These are phyloP conservation scores for Brassica cretica DNA, from an alignment of 345 rosid genomes.

Conservation along the genomic window DNA sequence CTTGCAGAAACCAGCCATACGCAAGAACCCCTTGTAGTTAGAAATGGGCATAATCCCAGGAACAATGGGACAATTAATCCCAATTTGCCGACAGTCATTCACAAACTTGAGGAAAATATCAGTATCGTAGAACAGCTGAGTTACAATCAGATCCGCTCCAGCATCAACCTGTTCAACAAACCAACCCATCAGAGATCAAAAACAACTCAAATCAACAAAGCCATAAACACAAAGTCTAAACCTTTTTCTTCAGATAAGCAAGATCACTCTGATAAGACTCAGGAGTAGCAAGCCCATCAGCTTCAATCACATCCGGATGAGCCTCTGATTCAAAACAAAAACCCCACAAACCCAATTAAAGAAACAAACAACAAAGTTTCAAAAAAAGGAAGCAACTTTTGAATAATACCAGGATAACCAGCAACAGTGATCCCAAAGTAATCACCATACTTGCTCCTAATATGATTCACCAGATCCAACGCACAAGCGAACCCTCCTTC, in stretches of 20 bases:
- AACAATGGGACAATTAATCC: conserved; percentile 83
- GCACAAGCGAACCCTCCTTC: conserved; percentile 96
- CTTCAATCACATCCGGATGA: conserved; percentile 85
- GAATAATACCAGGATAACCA: conserved; percentile 80
- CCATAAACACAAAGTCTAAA: conserved; percentile 17
- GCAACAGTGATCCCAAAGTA: conserved; percentile 98
- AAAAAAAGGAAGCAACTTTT: background rate
- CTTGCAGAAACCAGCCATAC: conserved; percentile 97
- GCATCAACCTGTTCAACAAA: conserved; percentile 74
- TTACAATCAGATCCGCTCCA: conserved; percentile 86
- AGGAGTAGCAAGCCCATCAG: conserved; percentile 63
- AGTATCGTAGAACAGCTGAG: conserved; percentile 90
- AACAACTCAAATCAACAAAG: background rate
- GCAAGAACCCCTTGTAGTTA: conserved; percentile 87
- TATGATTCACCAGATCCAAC: conserved; percentile 88
- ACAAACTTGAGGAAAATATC: conserved; percentile 90
- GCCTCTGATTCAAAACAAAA: conserved; percentile 56
- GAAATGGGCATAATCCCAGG: conserved; percentile 98
- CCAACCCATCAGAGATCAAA: conserved; percentile 26
- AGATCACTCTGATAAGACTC: conserved; percentile 84
- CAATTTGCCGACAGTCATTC: conserved; percentile 88
- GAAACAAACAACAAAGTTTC: background rate
- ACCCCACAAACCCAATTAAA: background rate
- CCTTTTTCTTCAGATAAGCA: conserved; percentile 87
- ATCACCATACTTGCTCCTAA: conserved; percentile 68